A percentile compares a stretch with the other conserved stretches of the same genome.
These are phyloP conservation scores for Erodium maritimum DNA, from an alignment of 345 rosid species.

Conservation along the genomic window DNA sequence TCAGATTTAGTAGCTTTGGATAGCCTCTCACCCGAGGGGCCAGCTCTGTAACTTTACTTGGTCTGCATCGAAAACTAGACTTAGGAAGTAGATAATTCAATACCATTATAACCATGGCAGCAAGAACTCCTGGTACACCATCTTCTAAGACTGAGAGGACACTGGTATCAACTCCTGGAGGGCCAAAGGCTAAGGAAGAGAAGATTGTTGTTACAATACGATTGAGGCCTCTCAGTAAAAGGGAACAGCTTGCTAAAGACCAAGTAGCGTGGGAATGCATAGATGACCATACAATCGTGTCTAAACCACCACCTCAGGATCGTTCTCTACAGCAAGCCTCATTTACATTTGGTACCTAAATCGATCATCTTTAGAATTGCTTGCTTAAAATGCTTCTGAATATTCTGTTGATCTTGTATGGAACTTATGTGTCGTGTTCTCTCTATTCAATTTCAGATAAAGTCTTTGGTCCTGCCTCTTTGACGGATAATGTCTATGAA, in stretches of 20 bases:
- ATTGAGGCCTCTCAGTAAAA: conserved; percentile 81
- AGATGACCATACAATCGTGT: conserved; percentile 71
- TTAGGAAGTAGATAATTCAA: background rate
- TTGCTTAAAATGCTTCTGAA: background rate
- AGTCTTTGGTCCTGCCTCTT: conserved; percentile 71
- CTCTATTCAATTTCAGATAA: conserved; percentile 41
- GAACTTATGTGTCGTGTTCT: background rate
- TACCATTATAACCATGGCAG: conserved; percentile 19
- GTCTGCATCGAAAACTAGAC: background rate
- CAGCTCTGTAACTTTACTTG: background rate
- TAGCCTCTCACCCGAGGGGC: background rate
- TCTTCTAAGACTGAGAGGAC: conserved; percentile 63
- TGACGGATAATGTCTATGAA: conserved; percentile 81
- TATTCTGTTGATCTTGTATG: background rate
- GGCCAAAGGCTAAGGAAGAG: conserved; percentile 74
- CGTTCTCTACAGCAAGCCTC: conserved; percentile 63
- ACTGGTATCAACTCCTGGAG: conserved; percentile 63
- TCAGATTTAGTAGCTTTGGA: background rate
- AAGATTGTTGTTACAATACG: conserved; percentile 94
- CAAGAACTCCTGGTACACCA: conserved; percentile 79
- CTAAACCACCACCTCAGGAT: conserved; percentile 64
- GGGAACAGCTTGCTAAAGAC: conserved; percentile 76
- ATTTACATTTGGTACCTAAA: conserved; percentile 66
- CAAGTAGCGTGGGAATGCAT: conserved; percentile 91
- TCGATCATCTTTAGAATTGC: background rate